Evolutionary conservation across 305 asterid genomes (phyloP).

Genomic region (Fraxinus latifolia): DNA sequence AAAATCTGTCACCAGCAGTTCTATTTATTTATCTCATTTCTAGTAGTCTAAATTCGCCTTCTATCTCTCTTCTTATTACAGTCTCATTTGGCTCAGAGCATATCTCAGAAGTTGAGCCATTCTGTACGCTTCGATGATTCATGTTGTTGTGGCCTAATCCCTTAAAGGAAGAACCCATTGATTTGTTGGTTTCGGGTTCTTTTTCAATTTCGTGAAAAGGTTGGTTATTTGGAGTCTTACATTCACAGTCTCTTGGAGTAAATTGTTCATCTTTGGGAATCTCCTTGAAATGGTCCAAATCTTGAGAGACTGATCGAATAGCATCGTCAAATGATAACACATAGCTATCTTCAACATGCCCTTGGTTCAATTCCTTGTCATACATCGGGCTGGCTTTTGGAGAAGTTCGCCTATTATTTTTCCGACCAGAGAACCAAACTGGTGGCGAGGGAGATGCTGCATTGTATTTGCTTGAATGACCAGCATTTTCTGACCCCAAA

Average conservation of each 20-base stretch:
- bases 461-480: constrained; percentile 49
- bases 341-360: constrained; percentile 38
- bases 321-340: constrained; percentile 88
- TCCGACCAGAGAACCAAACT: constrained; percentile 74
- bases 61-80: constrained; percentile 87
- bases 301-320: constrained; percentile 81
- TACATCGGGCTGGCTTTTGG: constrained; percentile 74
- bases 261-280: constrained; percentile 55
- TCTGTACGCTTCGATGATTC: constrained; percentile 29
- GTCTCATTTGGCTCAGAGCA: constrained; percentile 64
- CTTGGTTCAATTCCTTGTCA: constrained; percentile 47
- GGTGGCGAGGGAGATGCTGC: constrained; percentile 72
- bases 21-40: constrained; percentile 82
- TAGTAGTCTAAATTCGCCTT: constrained; percentile 77
- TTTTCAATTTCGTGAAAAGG: constrained; percentile 62
- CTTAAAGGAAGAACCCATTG: constrained; percentile 27
- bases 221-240: constrained; percentile 28
- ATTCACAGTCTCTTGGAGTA: constrained; percentile 24
- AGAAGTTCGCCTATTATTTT: constrained; percentile 55
- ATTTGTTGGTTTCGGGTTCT: constrained; percentile 41
- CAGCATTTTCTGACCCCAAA: constrained; percentile 57
- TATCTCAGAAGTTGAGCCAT: constrained; percentile 48
- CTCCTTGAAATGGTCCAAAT: constrained; percentile 63
- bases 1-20: constrained; percentile 69
- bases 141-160: constrained; percentile 20